These are phyloP conservation scores for Fusarium ambrosium DNA, from an alignment of 2,329 filamentous ascomycete species.

Conservation along the genomic window DNA sequence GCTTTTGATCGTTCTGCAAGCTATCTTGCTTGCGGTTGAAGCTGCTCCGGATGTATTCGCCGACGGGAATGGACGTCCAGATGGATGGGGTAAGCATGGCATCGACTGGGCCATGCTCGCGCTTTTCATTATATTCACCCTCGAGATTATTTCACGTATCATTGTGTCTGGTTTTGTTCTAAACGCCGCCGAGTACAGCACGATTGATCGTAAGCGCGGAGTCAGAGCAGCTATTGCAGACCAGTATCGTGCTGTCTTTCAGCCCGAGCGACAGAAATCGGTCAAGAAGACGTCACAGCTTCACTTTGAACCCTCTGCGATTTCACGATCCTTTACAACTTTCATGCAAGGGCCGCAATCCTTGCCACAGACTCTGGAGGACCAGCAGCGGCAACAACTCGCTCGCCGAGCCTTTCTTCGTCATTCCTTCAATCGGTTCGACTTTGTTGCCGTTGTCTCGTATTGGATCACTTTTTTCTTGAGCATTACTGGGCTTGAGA, in stretches of 20 bases:
- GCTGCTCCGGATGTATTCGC: conserved; percentile 78
- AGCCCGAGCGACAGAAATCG: conserved; percentile 81
- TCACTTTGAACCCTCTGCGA: conserved; percentile 70
- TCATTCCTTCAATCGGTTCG: conserved; percentile 95
- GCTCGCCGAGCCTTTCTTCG: conserved; percentile 92
- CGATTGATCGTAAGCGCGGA: conserved; percentile 83
- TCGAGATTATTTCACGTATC: conserved; percentile 85
- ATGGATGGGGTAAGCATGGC: conserved; percentile 74
- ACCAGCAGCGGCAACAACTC: conserved; percentile 86
- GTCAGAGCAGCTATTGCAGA: conserved; percentile 80
- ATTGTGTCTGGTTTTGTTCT: conserved; percentile 94
- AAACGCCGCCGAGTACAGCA: conserved; percentile 93
- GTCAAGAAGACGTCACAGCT: conserved; percentile 66
- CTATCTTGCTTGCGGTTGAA: conserved; percentile 88
- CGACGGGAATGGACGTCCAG: conserved; percentile 70
- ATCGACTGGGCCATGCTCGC: conserved; percentile 86
- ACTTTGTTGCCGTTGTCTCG: conserved; percentile 93
- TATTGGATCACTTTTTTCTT: conserved; percentile 93
- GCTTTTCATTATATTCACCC: conserved; percentile 90
- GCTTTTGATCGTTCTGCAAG: conserved; percentile 88
- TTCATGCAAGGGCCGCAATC: conserved; percentile 74
- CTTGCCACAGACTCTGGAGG: conserved; percentile 73
- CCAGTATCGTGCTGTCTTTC: conserved; percentile 84
- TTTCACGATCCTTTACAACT: conserved; percentile 84
- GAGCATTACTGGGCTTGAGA: conserved; percentile 77